A percentile compares a stretch with the other conserved stretches of the same genome.
phyloP scores from a whole-genome alignment of 2,329 filamentous ascomycete species.

The Fusarium stilboides region DNA sequence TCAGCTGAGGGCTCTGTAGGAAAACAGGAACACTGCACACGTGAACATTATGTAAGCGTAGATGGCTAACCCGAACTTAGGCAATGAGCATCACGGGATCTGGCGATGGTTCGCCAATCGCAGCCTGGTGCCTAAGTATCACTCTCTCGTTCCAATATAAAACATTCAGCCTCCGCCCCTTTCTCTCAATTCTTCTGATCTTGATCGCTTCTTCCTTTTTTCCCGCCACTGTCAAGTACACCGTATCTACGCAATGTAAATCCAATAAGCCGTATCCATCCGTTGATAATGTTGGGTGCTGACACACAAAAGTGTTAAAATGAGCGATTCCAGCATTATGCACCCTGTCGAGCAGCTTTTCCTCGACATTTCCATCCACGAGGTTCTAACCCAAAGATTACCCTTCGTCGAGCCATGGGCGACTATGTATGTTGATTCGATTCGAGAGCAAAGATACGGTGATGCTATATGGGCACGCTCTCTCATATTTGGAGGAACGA shows the following conservation, averaged over 20 bases:
- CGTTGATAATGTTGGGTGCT: neutral
- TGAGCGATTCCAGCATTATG: neutral
- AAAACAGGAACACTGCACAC: too few relatives aligned
- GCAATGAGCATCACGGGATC: too few relatives aligned
- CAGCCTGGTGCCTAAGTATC: neutral
- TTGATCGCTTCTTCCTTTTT: neutral
- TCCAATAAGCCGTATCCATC: neutral
- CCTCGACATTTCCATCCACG: neutral
- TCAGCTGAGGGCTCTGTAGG: too few relatives aligned
- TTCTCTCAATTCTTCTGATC: neutral
- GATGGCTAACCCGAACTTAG: too few relatives aligned
- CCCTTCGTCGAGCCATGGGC: slow-evolving; percentile 2
- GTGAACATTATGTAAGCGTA: too few relatives aligned
- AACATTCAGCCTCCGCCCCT: neutral
- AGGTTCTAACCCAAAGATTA: neutral
- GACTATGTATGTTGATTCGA: neutral
- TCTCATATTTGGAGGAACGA: neutral
- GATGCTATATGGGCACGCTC: slow-evolving; percentile 1
- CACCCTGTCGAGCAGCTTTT: neutral
- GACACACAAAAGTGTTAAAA: neutral
- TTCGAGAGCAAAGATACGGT: neutral
- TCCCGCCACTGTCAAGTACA: too few relatives aligned
- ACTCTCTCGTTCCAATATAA: neutral
- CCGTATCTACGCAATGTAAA: neutral
- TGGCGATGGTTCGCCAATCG: neutral